These are phyloP conservation scores for Megacollybia marginata DNA, from an alignment of 768 basidiomycete species.

Conservation along the genomic window DNA sequence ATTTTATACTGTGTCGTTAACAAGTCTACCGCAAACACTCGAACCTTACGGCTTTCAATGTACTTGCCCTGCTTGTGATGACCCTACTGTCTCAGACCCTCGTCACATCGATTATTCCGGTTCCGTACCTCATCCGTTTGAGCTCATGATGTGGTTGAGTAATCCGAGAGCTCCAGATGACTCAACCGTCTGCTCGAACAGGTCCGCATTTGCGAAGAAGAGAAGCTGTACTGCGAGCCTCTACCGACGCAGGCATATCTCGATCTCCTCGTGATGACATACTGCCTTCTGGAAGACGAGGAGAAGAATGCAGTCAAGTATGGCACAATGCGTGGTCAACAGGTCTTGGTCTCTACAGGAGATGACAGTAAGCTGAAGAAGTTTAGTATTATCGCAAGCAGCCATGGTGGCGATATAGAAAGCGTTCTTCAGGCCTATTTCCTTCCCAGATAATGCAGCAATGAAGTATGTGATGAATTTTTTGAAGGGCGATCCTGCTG, in stretches of 20 bases:
- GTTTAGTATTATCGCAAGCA: neutral
- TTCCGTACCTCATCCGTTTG: neutral
- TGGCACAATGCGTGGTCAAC: neutral
- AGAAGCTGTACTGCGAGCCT: neutral
- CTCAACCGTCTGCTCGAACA: neutral
- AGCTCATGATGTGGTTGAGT: neutral
- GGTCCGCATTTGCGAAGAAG: neutral
- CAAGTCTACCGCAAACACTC: slow-evolving; percentile 14
- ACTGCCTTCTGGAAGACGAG: neutral
- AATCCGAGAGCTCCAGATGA: neutral
- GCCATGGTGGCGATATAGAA: neutral
- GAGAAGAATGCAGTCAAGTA: neutral
- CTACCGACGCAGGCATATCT: neutral
- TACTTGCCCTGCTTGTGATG: neutral
- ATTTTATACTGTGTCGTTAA: slow-evolving; percentile 18
- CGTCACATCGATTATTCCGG: neutral
- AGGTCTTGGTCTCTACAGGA: neutral
- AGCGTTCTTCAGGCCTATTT: neutral
- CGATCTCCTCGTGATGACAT: neutral
- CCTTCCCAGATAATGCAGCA: no score
- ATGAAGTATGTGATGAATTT: no score
- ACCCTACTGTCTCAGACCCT: neutral
- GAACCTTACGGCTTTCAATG: slow-evolving; percentile 19
- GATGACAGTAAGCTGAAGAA: neutral
- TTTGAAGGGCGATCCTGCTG: no score